Conservation (phyloP, 352 stramenopile species). For the Phytophthora citricola region DNA sequence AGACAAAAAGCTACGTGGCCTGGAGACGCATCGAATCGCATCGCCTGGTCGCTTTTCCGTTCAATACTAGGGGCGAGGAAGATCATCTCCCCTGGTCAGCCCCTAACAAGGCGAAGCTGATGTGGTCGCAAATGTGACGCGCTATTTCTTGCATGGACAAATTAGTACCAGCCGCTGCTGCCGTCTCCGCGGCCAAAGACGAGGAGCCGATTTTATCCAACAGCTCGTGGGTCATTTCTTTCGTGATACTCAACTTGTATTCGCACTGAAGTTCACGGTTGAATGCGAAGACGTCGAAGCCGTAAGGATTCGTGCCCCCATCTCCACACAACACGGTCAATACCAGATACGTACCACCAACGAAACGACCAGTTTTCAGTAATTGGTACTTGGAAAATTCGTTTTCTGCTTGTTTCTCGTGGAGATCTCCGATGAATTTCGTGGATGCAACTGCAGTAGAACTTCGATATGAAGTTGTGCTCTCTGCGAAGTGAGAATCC, state of each 20-base stretch:
- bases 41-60: constrained; percentile 7
- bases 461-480: constrained; percentile 8
- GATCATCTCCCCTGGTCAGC: constrained; percentile 46
- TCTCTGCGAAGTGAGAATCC: no score
- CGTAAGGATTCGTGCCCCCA: constrained; percentile 64
- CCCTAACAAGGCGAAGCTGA: constrained; percentile 56
- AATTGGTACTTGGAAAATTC: constrained; percentile 55
- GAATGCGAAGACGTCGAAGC: constrained; percentile 66
- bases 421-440: no score
- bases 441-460: constrained; percentile 8
- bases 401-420: no score
- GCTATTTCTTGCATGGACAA: constrained; percentile 78
- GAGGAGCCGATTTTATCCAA: constrained; percentile 40
- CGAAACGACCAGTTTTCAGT: constrained; percentile 70
- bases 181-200: constrained; percentile 58
- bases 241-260: constrained; percentile 62
- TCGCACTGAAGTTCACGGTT: constrained; percentile 54
- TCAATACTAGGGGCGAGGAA: constrained; percentile 50
- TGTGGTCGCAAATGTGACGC: constrained; percentile 62
- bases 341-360: constrained; percentile 64
- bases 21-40: constrained; percentile 33
- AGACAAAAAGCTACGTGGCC: constrained; percentile 49
- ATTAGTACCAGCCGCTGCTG: constrained; percentile 71
- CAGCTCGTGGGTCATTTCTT: constrained; percentile 62
- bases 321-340: constrained; percentile 50